A percentile compares a stretch with the other conserved stretches of the same genome.
These are phyloP conservation scores for Flaveria ramosissima DNA, from an alignment of 129 eudicot species.

Conservation along the genomic window DNA sequence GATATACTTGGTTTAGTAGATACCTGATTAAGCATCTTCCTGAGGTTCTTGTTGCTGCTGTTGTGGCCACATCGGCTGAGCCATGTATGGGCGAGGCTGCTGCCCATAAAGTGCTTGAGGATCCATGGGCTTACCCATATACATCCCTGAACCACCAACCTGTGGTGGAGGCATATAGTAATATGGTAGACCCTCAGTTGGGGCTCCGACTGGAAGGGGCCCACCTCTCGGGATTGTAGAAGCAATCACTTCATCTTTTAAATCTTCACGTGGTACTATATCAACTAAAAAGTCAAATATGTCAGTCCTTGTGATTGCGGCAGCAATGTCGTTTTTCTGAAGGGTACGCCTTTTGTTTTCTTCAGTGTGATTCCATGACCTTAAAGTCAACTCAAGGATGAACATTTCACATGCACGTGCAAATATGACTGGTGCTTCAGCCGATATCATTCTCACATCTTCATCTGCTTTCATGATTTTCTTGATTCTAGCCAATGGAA, in stretches of 20 bases:
- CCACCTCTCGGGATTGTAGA: conserved; percentile 82
- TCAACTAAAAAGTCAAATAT: conserved; percentile 88
- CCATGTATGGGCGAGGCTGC: conserved; percentile 80
- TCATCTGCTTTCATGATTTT: conserved; percentile 97
- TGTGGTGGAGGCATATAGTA: conserved; percentile 85
- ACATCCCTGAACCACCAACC: conserved; percentile 78
- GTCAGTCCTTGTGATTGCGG: conserved; percentile 90
- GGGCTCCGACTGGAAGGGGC: conserved; percentile 67
- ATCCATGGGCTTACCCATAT: conserved; percentile 75
- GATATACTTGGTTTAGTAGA: conserved; percentile 6
- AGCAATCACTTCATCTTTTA: conserved; percentile 84
- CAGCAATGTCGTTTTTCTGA: conserved; percentile 94
- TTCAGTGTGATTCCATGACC: conserved; percentile 95
- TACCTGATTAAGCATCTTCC: conserved; percentile 55
- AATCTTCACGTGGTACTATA: conserved; percentile 85
- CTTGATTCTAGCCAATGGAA: conserved; percentile 88
- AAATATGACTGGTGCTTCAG: conserved; percentile 92
- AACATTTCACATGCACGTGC: conserved; percentile 98
- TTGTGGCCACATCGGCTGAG: conserved; percentile 89
- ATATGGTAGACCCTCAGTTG: conserved; percentile 72
- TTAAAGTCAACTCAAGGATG: conserved; percentile 76
- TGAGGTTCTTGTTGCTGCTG: conserved; percentile 80
- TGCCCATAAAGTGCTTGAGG: conserved; percentile 67
- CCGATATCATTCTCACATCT: conserved; percentile 93
- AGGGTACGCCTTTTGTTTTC: conserved; percentile 92